Evolutionary conservation across 345 rosid genomes (phyloP).

Genomic region (Eucalyptus marginata): DNA sequence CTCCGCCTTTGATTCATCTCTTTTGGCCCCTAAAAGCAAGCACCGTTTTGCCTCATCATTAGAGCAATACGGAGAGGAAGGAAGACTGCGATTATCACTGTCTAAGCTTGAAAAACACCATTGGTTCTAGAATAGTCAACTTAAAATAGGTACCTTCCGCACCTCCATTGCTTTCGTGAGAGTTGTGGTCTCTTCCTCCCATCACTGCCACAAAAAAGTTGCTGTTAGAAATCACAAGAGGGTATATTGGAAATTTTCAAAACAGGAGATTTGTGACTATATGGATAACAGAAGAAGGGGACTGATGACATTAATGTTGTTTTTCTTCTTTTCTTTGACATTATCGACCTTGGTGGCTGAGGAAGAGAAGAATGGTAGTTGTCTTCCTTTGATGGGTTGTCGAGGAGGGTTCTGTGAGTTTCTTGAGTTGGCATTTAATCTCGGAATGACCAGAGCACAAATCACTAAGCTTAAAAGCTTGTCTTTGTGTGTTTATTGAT

Average conservation of each 20-base stretch:
- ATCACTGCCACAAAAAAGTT: neutral
- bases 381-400: neutral
- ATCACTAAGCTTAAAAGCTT: neutral
- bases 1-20: neutral
- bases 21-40: neutral
- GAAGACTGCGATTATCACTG: neutral
- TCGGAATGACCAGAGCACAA: neutral
- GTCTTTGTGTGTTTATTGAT: neutral
- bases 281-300: neutral
- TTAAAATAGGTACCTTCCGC: neutral
- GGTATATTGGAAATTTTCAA: neutral
- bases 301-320: neutral
- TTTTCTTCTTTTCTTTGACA: neutral
- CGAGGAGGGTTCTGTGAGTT: neutral
- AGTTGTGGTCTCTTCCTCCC: neutral
- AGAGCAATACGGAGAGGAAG: neutral
- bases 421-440: conserved; percentile 4
- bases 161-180: neutral
- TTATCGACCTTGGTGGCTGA: neutral
- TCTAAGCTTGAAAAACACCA: neutral
- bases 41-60: neutral
- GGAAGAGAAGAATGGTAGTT: conserved; percentile 13
- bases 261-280: neutral
- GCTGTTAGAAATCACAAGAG: neutral
- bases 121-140: neutral